phyloP scores from a whole-genome alignment of 202 grass and related monocot species.

The Sporobolus alterniflorus region DNA sequence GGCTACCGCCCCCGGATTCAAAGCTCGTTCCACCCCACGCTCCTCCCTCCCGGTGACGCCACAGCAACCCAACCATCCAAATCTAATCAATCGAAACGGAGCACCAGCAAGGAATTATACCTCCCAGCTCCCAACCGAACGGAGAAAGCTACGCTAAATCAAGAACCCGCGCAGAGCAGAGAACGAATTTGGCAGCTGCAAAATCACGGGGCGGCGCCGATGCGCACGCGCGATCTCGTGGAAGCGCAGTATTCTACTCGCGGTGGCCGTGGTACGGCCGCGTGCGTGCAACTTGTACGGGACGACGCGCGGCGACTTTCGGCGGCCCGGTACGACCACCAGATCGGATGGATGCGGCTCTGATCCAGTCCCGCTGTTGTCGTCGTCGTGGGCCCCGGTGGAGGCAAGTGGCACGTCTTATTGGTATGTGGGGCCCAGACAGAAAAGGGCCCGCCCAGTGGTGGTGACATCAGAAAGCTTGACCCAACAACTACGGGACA shows the following conservation, averaged over 20 bases:
- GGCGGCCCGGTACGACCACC: too few species aligned
- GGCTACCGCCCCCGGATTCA: constrained; percentile 10
- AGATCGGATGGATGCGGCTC: too few species aligned
- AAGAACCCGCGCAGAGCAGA: not conserved
- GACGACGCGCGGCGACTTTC: too few species aligned
- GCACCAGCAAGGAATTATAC: not conserved
- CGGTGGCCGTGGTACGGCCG: not conserved
- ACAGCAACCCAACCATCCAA: not conserved
- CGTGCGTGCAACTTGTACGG: constrained; percentile 19
- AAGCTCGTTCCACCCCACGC: constrained; percentile 6
- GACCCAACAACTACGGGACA: constrained; percentile 8
- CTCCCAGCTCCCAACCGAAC: constrained; percentile 3
- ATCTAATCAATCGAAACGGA: constrained; percentile 13
- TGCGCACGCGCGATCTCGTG: not conserved
- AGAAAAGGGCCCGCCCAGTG: too few species aligned
- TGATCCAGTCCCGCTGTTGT: too few species aligned
- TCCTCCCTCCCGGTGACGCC: not conserved
- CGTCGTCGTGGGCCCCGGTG: too few species aligned
- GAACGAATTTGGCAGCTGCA: not conserved
- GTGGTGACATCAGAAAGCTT: too few species aligned
- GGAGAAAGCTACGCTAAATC: not conserved
- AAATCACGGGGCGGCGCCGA: not conserved
- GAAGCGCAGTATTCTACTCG: not conserved
- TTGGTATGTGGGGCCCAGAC: too few species aligned
- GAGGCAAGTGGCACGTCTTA: too few species aligned